A percentile compares a stretch with the other conserved stretches of the same genome.
phyloP scores from a whole-genome alignment of 2,329 filamentous ascomycete genomes.

The Verticillium isaacii region DNA sequence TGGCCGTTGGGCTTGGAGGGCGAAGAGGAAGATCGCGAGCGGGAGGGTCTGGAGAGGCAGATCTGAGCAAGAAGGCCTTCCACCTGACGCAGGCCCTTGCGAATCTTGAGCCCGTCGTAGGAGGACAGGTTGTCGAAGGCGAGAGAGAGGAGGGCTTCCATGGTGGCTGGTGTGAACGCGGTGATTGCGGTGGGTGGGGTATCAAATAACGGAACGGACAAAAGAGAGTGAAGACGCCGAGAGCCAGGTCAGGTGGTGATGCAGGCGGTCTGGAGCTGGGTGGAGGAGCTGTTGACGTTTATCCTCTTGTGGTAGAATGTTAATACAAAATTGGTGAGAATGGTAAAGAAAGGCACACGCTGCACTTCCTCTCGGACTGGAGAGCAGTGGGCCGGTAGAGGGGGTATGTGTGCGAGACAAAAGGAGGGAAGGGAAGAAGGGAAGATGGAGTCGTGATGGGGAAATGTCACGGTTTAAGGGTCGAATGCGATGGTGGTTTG shows the following conservation, averaged over 20 bases:
- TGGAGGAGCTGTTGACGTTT: background rate
- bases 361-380: background rate
- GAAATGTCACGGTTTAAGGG: background rate
- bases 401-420: background rate
- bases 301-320: background rate
- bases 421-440: background rate
- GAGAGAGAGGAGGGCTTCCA: conserved; percentile 89
- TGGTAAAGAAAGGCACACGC: background rate
- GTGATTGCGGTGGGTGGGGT: conserved; percentile 9
- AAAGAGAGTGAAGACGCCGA: conserved; percentile 8
- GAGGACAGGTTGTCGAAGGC: conserved; percentile 97
- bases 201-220: background rate
- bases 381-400: background rate
- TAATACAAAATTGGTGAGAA: background rate
- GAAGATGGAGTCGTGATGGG: background rate
- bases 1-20: conserved; percentile 1
- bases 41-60: conserved; percentile 58
- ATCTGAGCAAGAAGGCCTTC: conserved; percentile 93
- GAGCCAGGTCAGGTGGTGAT: conserved; percentile 9
- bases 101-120: conserved; percentile 82
- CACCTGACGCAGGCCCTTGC: conserved; percentile 89
- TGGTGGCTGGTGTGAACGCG: conserved; percentile 32
- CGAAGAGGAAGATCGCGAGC: background rate
- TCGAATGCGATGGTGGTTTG: background rate
- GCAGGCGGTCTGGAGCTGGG: background rate